A percentile compares a stretch with the other conserved stretches of the same genome.
These are phyloP conservation scores for Ochetophila trinervis DNA, from an alignment of 306 rosid species.

Conservation along the genomic window DNA sequence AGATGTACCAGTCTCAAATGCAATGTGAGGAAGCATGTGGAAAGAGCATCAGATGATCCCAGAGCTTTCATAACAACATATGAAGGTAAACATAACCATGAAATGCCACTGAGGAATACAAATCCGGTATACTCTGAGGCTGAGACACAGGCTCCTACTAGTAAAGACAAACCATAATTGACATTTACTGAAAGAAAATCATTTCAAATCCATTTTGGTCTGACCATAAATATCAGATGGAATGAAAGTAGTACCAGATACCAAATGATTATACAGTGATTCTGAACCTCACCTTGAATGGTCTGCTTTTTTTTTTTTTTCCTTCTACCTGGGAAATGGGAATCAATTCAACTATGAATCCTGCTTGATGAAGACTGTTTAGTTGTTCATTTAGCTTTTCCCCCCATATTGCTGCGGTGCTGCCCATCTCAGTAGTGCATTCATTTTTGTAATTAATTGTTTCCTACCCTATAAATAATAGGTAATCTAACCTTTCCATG, in stretches of 20 bases:
- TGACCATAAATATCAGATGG: neutral
- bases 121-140: conserved; percentile 45
- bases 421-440: no score
- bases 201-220: neutral
- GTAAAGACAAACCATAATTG: neutral
- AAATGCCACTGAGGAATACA: conserved; percentile 58
- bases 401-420: no score
- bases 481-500: no score
- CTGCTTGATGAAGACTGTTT: conserved; percentile 12
- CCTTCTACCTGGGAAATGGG: conserved; percentile 7
- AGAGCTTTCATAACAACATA: conserved; percentile 83
- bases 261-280: conserved; percentile 9
- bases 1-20: conserved; percentile 83
- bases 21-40: conserved; percentile 82
- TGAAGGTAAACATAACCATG: conserved; percentile 96
- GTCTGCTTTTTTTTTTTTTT: neutral
- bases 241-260: neutral
- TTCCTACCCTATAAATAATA: no score
- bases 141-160: conserved; percentile 35
- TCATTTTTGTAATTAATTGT: no score
- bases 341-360: neutral
- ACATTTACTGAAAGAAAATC: no score
- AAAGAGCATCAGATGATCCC: conserved; percentile 86
- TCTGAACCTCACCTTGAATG: conserved; percentile 13
- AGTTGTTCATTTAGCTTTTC: neutral